Percentiles rank a stretch among this genome's conserved stretches.
Conservation (phyloP, 306 rosid genomes). For the Neltuma alba region DNA sequence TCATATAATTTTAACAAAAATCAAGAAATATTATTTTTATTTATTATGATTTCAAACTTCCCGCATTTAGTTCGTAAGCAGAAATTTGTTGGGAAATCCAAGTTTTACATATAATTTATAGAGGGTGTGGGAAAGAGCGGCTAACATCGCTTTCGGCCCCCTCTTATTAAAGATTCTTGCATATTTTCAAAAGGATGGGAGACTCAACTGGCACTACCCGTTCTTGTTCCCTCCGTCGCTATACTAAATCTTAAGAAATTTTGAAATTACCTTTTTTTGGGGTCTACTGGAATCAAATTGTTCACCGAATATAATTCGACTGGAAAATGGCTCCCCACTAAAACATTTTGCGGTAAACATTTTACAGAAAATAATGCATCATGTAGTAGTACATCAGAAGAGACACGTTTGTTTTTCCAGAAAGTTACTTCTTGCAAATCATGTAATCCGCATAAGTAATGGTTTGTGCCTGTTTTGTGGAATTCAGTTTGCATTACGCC, state of each 20-base stretch:
- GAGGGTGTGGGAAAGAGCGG: too few relatives aligned
- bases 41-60: background rate
- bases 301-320: background rate
- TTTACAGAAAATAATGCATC: background rate
- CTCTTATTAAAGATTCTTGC: too few relatives aligned
- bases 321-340: background rate
- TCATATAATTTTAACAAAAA: background rate
- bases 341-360: background rate
- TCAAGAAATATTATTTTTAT: background rate
- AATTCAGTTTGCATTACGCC: constrained; percentile 85
- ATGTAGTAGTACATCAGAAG: background rate
- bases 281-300: background rate
- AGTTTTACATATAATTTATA: too few relatives aligned
- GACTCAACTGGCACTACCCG: too few relatives aligned
- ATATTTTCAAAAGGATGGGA: too few relatives aligned
- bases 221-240: too few relatives aligned
- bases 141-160: too few relatives aligned
- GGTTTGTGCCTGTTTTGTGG: background rate
- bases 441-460: background rate
- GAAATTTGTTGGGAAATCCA: background rate
- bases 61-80: background rate
- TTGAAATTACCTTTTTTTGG: background rate
- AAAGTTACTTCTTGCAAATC: background rate
- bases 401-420: background rate
- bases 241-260: too few relatives aligned